Percentiles rank a stretch among this genome's conserved stretches.
Evolutionary conservation across 495 filamentous ascomycete genomes (phyloP).

Genomic region (Neurospora pannonica): DNA sequence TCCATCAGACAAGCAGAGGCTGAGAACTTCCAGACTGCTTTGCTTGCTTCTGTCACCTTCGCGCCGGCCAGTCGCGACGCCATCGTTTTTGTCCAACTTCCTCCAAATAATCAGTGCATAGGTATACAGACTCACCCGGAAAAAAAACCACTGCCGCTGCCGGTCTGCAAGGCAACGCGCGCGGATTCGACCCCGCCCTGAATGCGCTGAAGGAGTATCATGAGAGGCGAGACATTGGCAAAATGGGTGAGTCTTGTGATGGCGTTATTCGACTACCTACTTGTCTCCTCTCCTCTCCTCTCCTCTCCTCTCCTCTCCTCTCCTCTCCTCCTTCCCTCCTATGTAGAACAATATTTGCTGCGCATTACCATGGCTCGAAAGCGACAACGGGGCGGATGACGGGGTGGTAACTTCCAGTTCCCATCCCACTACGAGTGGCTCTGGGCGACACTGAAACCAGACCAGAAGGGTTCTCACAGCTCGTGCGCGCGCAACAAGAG

Average conservation of each 20-base stretch:
- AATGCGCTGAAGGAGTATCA: slow-evolving; percentile 9
- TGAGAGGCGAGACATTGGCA: slow-evolving; percentile 21
- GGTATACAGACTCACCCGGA: background rate
- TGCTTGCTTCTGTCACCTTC: background rate
- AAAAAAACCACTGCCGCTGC: background rate
- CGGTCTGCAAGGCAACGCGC: background rate
- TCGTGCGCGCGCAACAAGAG: background rate
- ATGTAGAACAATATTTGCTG: background rate
- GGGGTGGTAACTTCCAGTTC: background rate
- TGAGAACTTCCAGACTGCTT: background rate
- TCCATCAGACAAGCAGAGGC: background rate
- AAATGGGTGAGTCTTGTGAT: slow-evolving; percentile 25
- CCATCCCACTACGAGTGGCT: background rate
- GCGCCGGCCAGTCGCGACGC: background rate
- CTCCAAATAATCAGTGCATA: background rate
- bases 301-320: background rate
- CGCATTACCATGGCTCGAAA: background rate
- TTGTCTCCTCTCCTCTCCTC: background rate
- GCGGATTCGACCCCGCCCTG: background rate
- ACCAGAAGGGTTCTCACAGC: background rate
- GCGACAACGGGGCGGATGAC: background rate
- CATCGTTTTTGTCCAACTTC: background rate
- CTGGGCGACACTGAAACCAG: background rate
- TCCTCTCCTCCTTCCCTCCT: background rate
- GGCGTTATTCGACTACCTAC: background rate